These are phyloP conservation scores for Daldinia loculata DNA, from an alignment of 495 filamentous ascomycete species.

Conservation along the genomic window DNA sequence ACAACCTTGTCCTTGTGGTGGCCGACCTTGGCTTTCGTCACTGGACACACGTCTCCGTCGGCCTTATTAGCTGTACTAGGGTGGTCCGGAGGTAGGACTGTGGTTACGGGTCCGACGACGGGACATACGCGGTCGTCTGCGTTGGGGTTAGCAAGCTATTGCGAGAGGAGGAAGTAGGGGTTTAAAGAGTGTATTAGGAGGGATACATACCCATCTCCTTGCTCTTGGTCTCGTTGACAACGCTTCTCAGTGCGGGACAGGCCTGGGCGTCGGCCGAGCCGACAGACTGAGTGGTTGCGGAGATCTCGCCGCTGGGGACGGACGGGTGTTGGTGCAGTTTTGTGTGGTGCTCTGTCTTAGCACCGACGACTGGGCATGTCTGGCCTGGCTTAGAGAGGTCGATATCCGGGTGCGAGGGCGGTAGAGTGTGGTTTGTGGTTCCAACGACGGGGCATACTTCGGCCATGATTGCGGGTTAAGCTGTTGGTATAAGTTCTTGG, in stretches of 20 bases:
- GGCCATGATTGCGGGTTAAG: constrained; percentile 32
- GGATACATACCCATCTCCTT: constrained; percentile 47
- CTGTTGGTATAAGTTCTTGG: constrained; percentile 9
- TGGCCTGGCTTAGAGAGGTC: constrained; percentile 56
- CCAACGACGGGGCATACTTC: constrained; percentile 54
- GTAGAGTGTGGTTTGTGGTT: constrained; percentile 56
- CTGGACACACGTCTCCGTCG: constrained; percentile 58
- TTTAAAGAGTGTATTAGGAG: not conserved
- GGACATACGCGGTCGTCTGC: constrained; percentile 57
- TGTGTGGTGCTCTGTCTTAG: constrained; percentile 56
- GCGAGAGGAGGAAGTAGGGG: not conserved
- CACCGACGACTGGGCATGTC: constrained; percentile 55
- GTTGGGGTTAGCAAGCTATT: not conserved
- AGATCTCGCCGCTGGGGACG: constrained; percentile 45
- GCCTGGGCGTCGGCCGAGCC: constrained; percentile 53
- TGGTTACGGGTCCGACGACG: constrained; percentile 57
- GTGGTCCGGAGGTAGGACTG: constrained; percentile 56
- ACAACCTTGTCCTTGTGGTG: constrained; percentile 57
- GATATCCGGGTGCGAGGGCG: constrained; percentile 53
- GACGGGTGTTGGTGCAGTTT: constrained; percentile 55
- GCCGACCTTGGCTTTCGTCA: constrained; percentile 58
- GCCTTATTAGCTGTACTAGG: constrained; percentile 51
- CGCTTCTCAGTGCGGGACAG: constrained; percentile 51
- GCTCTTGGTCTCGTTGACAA: constrained; percentile 55
- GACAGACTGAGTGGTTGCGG: constrained; percentile 39